A percentile compares a stretch with the other conserved stretches of the same genome.
phyloP scores from a whole-genome alignment of 352 stramenopile genomes.

The Globisporangium rhizosaccharum region DNA sequence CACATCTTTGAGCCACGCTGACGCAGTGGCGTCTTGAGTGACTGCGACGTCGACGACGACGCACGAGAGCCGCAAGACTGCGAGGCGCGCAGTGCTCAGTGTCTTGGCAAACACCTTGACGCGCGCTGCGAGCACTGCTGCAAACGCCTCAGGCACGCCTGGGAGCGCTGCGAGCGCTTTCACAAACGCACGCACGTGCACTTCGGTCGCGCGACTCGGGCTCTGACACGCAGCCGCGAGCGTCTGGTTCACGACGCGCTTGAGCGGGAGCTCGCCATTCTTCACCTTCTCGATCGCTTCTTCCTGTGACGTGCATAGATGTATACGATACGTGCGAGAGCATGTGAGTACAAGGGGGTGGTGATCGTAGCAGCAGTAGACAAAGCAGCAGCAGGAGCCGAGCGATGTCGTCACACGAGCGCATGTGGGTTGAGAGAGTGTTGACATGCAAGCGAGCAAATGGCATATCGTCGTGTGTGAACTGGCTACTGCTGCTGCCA shows the following conservation, averaged over 20 bases:
- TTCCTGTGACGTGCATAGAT: constrained; percentile 18
- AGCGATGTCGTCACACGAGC: not conserved
- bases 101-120: constrained; percentile 35
- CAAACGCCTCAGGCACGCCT: constrained; percentile 46
- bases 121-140: constrained; percentile 33
- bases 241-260: constrained; percentile 58
- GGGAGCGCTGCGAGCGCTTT: constrained; percentile 27
- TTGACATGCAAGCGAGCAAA: not conserved
- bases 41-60: constrained; percentile 41
- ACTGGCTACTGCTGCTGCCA: too few species aligned
- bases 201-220: constrained; percentile 51
- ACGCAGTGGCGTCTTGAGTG: not conserved
- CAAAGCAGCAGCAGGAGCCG: not conserved
- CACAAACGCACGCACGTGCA: constrained; percentile 48
- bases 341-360: not conserved
- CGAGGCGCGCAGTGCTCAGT: constrained; percentile 46
- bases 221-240: constrained; percentile 47
- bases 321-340: not conserved
- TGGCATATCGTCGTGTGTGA: too few species aligned
- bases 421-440: not conserved
- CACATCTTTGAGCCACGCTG: constrained; percentile 44
- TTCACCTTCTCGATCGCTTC: constrained; percentile 62
- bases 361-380: not conserved
- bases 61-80: constrained; percentile 53
- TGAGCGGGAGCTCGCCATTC: constrained; percentile 49